Conservation (phyloP, 2,329 filamentous ascomycete species). For the Metarhizium brunneum region DNA sequence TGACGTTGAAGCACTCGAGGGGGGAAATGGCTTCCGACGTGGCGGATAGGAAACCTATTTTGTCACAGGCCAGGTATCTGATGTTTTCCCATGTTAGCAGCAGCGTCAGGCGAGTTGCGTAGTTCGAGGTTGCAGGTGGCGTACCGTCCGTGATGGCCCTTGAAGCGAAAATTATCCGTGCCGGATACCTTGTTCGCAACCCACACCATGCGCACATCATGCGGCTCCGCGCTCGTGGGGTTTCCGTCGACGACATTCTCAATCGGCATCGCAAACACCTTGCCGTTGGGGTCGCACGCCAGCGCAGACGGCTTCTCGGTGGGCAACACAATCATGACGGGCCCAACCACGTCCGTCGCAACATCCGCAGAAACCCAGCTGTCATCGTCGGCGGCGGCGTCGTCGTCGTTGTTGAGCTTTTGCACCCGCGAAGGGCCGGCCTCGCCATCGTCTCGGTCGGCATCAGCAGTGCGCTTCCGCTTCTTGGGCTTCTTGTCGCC, state of each 20-base stretch:
- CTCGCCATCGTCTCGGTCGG: conserved; percentile 37
- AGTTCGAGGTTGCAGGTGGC: conserved; percentile 8
- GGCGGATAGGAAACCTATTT: conserved; percentile 68
- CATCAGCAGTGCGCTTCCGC: conserved; percentile 59
- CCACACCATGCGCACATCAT: conserved; percentile 95
- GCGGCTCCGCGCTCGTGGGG: conserved; percentile 78
- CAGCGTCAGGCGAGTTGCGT: no score
- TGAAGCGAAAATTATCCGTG: conserved; percentile 74
- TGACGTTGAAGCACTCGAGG: conserved; percentile 70
- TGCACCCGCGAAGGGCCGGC: conserved; percentile 20
- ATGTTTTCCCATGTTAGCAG: background rate
- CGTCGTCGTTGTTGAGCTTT: conserved; percentile 12
- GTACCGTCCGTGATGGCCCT: conserved; percentile 79
- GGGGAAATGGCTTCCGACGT: conserved; percentile 72
- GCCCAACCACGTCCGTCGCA: conserved; percentile 66
- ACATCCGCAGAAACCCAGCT: conserved; percentile 84
- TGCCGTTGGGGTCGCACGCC: conserved; percentile 77
- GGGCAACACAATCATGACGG: conserved; percentile 73
- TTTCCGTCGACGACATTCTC: conserved; percentile 86
- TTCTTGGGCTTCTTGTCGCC: conserved; percentile 95
- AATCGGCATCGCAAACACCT: conserved; percentile 71
- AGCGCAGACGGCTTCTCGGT: conserved; percentile 65
- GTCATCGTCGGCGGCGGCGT: conserved; percentile 55
- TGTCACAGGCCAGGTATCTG: conserved; percentile 80
- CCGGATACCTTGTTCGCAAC: conserved; percentile 77